phyloP scores from a whole-genome alignment of 2,329 filamentous ascomycete species.

The Xylariaceae sp. region DNA sequence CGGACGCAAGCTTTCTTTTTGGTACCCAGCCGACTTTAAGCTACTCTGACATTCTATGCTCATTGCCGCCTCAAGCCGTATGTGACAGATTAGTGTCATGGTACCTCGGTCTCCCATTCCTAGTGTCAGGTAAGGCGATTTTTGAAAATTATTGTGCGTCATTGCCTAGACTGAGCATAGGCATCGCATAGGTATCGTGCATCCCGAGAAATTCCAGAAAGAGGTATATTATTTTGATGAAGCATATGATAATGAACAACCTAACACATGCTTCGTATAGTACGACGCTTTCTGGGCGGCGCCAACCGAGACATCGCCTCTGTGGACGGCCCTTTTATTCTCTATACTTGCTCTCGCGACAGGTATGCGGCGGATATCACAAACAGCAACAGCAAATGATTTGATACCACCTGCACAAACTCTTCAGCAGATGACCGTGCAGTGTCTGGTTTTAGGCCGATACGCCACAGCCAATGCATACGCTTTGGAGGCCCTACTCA shows the following conservation, averaged over 20 bases:
- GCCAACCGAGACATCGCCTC: conserved; percentile 27
- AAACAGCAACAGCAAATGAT: conserved; percentile 3
- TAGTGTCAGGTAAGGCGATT: conserved; percentile 22
- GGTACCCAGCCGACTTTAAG: neutral
- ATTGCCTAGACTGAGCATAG: neutral
- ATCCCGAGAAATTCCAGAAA: conserved; percentile 27
- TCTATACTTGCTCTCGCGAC: conserved; percentile 33
- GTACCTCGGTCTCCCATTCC: conserved; percentile 28
- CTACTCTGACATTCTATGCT: conserved; percentile 16
- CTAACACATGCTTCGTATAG: conserved; percentile 10
- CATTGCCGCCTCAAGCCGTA: conserved; percentile 23
- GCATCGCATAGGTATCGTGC: conserved; percentile 19
- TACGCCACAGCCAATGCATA: conserved; percentile 35
- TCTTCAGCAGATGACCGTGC: conserved; percentile 18
- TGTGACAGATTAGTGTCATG: conserved; percentile 31
- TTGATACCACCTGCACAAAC: conserved; percentile 12
- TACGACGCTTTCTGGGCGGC: conserved; percentile 36
- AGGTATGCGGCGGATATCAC: conserved; percentile 6
- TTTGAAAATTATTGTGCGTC: neutral
- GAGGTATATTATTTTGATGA: conserved; percentile 15
- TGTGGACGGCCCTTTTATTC: conserved; percentile 39
- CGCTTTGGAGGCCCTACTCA: conserved; percentile 36
- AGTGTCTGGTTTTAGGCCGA: conserved; percentile 24
- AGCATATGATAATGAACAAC: neutral
- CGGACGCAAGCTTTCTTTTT: conserved; percentile 11